A percentile compares a stretch with the other conserved stretches of the same genome.
Conservation (phyloP, 768 basidiomycete species). For the Imleria badia region DNA sequence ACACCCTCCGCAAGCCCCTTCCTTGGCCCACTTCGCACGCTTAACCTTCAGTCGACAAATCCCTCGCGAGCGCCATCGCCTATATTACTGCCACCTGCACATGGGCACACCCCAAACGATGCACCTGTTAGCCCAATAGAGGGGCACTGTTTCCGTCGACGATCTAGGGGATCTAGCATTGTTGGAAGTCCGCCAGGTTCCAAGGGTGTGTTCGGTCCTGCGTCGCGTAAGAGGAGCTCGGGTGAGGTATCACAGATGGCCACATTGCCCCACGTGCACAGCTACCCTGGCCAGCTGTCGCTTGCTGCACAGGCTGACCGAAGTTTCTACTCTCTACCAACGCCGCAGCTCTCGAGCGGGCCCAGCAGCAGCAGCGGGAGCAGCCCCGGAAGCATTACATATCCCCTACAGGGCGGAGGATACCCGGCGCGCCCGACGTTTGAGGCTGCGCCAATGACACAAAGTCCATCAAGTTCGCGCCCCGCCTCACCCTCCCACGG, state of each 20-base stretch:
- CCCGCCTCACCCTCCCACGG: conserved; percentile 58
- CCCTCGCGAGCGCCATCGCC: conserved; percentile 74
- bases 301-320: conserved; percentile 27
- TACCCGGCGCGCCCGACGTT: conserved; percentile 21
- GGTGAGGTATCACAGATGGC: conserved; percentile 31
- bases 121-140: conserved; percentile 36
- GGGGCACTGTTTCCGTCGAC: conserved; percentile 28
- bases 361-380: conserved; percentile 60
- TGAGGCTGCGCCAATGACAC: conserved; percentile 31
- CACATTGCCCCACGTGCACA: conserved; percentile 31
- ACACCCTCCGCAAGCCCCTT: conserved; percentile 81
- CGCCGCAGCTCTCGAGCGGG: conserved; percentile 64
- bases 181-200: conserved; percentile 39
- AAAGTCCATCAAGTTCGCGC: conserved; percentile 55
- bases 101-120: conserved; percentile 24
- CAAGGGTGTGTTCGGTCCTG: conserved; percentile 27
- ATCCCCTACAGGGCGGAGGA: conserved; percentile 32
- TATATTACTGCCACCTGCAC: conserved; percentile 58
- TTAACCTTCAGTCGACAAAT: conserved; percentile 70
- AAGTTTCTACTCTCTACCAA: conserved; percentile 40
- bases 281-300: conserved; percentile 34
- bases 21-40: conserved; percentile 71
- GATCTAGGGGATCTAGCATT: conserved; percentile 31
- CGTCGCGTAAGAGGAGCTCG: conserved; percentile 31
- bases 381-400: conserved; percentile 54